A percentile compares a stretch with the other conserved stretches of the same genome.
Conservation (phyloP, 2,329 filamentous ascomycete species). For the Myriosclerotinia curreyana region DNA sequence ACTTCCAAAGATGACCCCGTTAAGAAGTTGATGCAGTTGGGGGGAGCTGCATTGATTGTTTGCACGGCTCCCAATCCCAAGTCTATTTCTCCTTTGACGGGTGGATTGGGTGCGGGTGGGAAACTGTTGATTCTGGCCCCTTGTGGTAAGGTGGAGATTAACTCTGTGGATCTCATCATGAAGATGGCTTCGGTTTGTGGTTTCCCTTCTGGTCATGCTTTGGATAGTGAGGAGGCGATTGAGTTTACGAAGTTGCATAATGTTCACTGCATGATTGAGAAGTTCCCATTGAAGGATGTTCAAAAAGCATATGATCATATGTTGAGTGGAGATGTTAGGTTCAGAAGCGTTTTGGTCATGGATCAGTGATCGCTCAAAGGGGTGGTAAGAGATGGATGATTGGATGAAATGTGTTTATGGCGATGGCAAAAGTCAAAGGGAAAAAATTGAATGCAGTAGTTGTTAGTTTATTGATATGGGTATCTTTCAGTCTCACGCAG, state of each 20-base stretch:
- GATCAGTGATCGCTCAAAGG: conserved; percentile 15
- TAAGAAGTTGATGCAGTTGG: conserved; percentile 52
- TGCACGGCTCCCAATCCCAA: conserved; percentile 60
- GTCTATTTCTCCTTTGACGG: conserved; percentile 52
- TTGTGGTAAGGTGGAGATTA: conserved; percentile 46
- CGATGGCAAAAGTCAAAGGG: not conserved
- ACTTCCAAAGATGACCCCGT: conserved; percentile 50
- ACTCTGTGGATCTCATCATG: conserved; percentile 44
- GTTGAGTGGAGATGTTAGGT: conserved; percentile 34
- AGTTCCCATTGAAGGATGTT: conserved; percentile 54
- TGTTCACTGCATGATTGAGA: conserved; percentile 64
- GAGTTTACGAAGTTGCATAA: conserved; percentile 59
- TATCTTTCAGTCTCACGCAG: not conserved
- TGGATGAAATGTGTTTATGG: not conserved
- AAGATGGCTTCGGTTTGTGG: conserved; percentile 61
- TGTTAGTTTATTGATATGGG: not conserved
- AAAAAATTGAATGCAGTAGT: not conserved
- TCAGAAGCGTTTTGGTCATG: conserved; percentile 35
- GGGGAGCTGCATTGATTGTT: conserved; percentile 60
- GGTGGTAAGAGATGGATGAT: not conserved
- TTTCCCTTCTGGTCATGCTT: conserved; percentile 60
- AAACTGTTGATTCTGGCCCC: conserved; percentile 60
- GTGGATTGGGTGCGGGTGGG: conserved; percentile 52
- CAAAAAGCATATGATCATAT: conserved; percentile 38
- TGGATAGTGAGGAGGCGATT: conserved; percentile 64